Evolutionary conservation across 177 flowering plant species (phyloP).

Genomic region (Vitis hybrid): DNA sequence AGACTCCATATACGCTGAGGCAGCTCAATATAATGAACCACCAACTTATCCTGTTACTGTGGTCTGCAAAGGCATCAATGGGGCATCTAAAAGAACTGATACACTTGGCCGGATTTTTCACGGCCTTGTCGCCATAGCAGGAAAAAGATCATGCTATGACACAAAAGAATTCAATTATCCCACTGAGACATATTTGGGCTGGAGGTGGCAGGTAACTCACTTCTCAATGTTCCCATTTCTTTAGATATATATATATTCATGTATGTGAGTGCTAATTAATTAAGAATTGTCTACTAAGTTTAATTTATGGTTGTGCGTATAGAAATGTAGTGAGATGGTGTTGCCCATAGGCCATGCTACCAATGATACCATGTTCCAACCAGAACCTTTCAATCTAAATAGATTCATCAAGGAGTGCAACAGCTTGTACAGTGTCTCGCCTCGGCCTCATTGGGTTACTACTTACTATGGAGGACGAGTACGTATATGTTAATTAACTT

Average conservation of each 20-base stretch:
- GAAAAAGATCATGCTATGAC: slow-evolving; percentile 27
- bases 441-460: slow-evolving; percentile 37
- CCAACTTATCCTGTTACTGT: slow-evolving; percentile 17
- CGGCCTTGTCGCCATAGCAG: slow-evolving; percentile 30
- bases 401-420: slow-evolving; percentile 17
- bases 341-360: slow-evolving; percentile 25
- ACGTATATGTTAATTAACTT: background rate
- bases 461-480: slow-evolving; percentile 40
- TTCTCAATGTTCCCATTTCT: background rate
- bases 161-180: background rate
- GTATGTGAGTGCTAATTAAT: too few relatives aligned
- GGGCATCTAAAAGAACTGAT: slow-evolving; percentile 22
- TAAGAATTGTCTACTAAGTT: background rate
- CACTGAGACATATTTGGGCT: slow-evolving; percentile 15
- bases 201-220: slow-evolving; percentile 45
- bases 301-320: background rate
- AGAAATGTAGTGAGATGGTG: slow-evolving; percentile 39
- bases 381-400: slow-evolving; percentile 16
- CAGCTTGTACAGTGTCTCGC: slow-evolving; percentile 18
- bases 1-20: slow-evolving; percentile 9
- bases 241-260: background rate
- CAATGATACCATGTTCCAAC: slow-evolving; percentile 30
- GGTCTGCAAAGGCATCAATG: slow-evolving; percentile 34
- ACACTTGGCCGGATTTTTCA: slow-evolving; percentile 34
- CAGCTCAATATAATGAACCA: slow-evolving; percentile 38